These are phyloP conservation scores for Aspergillus fijiensis DNA, from an alignment of 2,329 filamentous ascomycete genomes.

Conservation along the genomic window DNA sequence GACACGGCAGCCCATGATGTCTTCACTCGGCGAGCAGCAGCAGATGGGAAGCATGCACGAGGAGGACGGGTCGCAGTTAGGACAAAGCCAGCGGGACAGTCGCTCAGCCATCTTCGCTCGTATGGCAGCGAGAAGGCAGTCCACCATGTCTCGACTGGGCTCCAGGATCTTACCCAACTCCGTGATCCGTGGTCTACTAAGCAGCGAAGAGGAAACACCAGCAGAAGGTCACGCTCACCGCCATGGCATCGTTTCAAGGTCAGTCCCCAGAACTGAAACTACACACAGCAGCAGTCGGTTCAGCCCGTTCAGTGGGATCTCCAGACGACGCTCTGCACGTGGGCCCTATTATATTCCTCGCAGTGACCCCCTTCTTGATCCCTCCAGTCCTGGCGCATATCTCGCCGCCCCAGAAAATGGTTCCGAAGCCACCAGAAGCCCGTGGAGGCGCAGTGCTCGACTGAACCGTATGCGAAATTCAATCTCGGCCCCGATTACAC, in stretches of 20 bases:
- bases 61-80: constrained; percentile 37
- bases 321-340: constrained; percentile 41
- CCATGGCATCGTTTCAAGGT: constrained; percentile 42
- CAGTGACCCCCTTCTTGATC: constrained; percentile 33
- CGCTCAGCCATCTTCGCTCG: constrained; percentile 34
- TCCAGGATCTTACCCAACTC: constrained; percentile 50
- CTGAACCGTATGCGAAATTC: constrained; percentile 47
- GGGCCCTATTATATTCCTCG: constrained; percentile 43
- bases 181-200: constrained; percentile 45
- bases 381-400: neutral
- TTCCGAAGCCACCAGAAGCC: constrained; percentile 31
- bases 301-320: constrained; percentile 43
- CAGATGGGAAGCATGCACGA: constrained; percentile 39
- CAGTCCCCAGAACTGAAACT: constrained; percentile 35
- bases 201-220: constrained; percentile 47
- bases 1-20: constrained; percentile 22
- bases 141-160: constrained; percentile 49
- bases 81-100: constrained; percentile 31
- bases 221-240: constrained; percentile 48
- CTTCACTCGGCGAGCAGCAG: constrained; percentile 16
- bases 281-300: constrained; percentile 38
- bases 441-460: constrained; percentile 43
- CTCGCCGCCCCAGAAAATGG: constrained; percentile 24
- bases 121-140: constrained; percentile 43
- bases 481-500: constrained; percentile 44